Evolutionary conservation across 2,329 filamentous ascomycete genomes (phyloP).

Genomic region (Lecanosticta acicola): DNA sequence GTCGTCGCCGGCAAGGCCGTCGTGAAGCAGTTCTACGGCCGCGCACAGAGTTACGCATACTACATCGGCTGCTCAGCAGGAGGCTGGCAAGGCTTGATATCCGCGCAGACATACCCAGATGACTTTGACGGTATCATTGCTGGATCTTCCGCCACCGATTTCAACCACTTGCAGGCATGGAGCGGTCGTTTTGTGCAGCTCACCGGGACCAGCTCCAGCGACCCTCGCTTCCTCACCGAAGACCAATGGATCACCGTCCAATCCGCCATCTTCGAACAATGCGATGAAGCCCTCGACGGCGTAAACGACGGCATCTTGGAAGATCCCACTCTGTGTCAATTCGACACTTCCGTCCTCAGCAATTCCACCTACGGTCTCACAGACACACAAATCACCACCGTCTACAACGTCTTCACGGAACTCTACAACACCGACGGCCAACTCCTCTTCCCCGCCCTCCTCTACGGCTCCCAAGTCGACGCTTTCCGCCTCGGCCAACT

Average conservation of each 20-base stretch:
- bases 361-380: constrained; percentile 41
- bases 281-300: constrained; percentile 46
- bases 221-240: constrained; percentile 38
- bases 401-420: constrained; percentile 40
- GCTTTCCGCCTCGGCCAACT: constrained; percentile 37
- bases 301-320: constrained; percentile 46
- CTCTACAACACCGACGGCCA: constrained; percentile 40
- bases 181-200: constrained; percentile 40
- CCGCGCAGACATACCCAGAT: constrained; percentile 41
- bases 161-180: constrained; percentile 42
- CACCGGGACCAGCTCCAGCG: constrained; percentile 35
- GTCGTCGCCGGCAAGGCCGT: constrained; percentile 32
- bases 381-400: constrained; percentile 39
- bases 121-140: constrained; percentile 48
- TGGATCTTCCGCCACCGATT: constrained; percentile 41
- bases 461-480: constrained; percentile 43
- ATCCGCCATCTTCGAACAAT: constrained; percentile 43
- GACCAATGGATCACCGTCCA: constrained; percentile 41
- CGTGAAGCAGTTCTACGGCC: constrained; percentile 35
- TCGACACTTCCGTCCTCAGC: constrained; percentile 33
- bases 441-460: constrained; percentile 48
- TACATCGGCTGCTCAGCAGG: constrained; percentile 47
- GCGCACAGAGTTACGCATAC: constrained; percentile 39
- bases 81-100: constrained; percentile 45
- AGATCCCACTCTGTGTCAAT: constrained; percentile 42